Percentiles rank a stretch among this genome's conserved stretches.
These are phyloP conservation scores for Grosmannia serpens DNA, from an alignment of 2,329 filamentous ascomycete species.

Conservation along the genomic window DNA sequence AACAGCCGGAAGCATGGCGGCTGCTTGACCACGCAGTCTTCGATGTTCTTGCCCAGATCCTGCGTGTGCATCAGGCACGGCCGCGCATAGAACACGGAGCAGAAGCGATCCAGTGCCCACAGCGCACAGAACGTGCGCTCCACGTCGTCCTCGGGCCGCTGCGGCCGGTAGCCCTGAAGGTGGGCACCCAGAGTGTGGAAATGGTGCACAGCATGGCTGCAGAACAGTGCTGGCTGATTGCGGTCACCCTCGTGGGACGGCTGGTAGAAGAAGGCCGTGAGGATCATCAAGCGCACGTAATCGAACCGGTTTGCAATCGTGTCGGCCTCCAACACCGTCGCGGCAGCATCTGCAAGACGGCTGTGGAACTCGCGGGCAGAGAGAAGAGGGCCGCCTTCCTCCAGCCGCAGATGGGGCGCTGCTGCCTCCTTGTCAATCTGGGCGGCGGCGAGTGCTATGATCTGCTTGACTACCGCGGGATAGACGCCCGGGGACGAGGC, in stretches of 20 bases:
- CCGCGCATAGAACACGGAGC: slow-evolving; percentile 47
- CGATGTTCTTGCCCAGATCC: slow-evolving; percentile 43
- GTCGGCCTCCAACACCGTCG: slow-evolving; percentile 39
- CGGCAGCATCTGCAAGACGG: slow-evolving; percentile 34
- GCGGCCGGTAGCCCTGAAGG: slow-evolving; percentile 24
- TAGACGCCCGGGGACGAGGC: slow-evolving; percentile 15
- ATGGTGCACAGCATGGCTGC: slow-evolving; percentile 43
- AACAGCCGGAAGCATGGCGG: slow-evolving; percentile 45
- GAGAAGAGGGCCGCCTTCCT: slow-evolving; percentile 27
- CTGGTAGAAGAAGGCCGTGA: slow-evolving; percentile 49
- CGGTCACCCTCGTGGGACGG: slow-evolving; percentile 40
- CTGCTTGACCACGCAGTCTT: slow-evolving; percentile 37
- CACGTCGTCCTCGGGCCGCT: slow-evolving; percentile 27
- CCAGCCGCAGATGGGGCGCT: slow-evolving; percentile 29
- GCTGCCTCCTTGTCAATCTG: slow-evolving; percentile 31
- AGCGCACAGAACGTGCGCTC: slow-evolving; percentile 45
- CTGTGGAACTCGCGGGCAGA: slow-evolving; percentile 36
- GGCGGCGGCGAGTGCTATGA: slow-evolving; percentile 43
- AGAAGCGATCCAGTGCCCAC: slow-evolving; percentile 50
- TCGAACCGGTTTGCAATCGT: slow-evolving; percentile 42
- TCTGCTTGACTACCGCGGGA: slow-evolving; percentile 37
- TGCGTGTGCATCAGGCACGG: slow-evolving; percentile 49
- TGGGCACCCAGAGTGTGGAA: slow-evolving; percentile 46
- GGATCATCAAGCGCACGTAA: slow-evolving; percentile 40
- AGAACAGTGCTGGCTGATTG: slow-evolving; percentile 41